Evolutionary conservation across 306 rosid genomes (phyloP).

Genomic region (Begonia loranthoides): DNA sequence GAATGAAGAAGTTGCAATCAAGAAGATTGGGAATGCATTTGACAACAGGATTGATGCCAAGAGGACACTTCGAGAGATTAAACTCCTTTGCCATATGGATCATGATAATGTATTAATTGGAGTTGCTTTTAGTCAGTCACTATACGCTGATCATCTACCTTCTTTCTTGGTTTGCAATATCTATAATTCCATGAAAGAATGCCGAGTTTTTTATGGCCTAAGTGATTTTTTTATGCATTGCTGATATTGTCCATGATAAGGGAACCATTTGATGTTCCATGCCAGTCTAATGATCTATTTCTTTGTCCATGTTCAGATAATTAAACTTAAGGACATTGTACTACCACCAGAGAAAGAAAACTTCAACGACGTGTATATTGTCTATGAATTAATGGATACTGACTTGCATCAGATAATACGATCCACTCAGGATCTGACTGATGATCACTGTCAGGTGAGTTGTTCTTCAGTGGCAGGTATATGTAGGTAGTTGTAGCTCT

Average conservation of each 20-base stretch:
- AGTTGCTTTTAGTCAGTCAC: neutral
- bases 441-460: conserved; percentile 85
- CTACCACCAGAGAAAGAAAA: conserved; percentile 58
- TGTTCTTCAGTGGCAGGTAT: neutral
- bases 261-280: neutral
- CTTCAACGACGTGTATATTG: conserved; percentile 78
- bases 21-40: conserved; percentile 58
- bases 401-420: conserved; percentile 79
- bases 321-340: conserved; percentile 80
- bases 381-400: conserved; percentile 82
- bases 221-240: neutral
- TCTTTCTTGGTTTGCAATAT: neutral
- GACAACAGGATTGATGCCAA: conserved; percentile 60
- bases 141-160: neutral
- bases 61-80: conserved; percentile 60
- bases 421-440: conserved; percentile 68
- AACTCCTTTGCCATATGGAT: conserved; percentile 71
- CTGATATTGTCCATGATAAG: neutral
- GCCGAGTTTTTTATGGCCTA: neutral
- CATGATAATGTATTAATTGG: conserved; percentile 56
- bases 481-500: neutral
- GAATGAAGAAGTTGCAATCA: conserved; percentile 54
- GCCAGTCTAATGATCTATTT: neutral
- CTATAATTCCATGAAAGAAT: too few species aligned
- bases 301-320: conserved; percentile 28